These are phyloP conservation scores for Tieghemostelium lacteum DNA, from an alignment of 78 protist genomes.

Conservation along the genomic window DNA sequence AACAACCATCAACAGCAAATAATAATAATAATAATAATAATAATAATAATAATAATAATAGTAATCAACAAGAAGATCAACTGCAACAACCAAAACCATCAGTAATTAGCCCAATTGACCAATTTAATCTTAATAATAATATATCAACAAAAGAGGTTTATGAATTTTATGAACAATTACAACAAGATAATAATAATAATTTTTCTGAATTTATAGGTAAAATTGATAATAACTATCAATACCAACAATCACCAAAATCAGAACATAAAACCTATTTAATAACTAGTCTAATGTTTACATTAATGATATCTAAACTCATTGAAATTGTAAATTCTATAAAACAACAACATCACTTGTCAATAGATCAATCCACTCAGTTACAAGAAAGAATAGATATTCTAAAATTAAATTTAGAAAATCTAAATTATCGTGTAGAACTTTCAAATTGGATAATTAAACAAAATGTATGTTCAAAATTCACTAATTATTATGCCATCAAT, in stretches of 20 bases:
- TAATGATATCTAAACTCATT: conserved; percentile 3
- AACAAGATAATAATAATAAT: no score
- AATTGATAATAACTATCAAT: conserved; percentile 13
- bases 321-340: conserved; percentile 4
- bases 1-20: not conserved
- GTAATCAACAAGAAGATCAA: not conserved
- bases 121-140: no score
- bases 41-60: no score
- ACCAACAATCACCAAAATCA: conserved; percentile 6
- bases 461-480: no score
- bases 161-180: no score
- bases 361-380: not conserved
- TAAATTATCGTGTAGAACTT: conserved; percentile 26
- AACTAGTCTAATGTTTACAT: conserved; percentile 21
- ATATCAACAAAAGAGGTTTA: not conserved
- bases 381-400: conserved; percentile 57
- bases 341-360: not conserved
- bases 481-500: not conserved
- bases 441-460: conserved; percentile 55
- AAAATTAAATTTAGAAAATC: conserved; percentile 24
- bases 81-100: not conserved
- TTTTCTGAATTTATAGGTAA: not conserved
- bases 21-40: not conserved
- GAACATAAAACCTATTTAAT: conserved; percentile 25
- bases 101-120: not conserved